These are phyloP conservation scores for Capsaspora owczarzaki DNA, from an alignment of 78 protist genomes.

Conservation along the genomic window DNA sequence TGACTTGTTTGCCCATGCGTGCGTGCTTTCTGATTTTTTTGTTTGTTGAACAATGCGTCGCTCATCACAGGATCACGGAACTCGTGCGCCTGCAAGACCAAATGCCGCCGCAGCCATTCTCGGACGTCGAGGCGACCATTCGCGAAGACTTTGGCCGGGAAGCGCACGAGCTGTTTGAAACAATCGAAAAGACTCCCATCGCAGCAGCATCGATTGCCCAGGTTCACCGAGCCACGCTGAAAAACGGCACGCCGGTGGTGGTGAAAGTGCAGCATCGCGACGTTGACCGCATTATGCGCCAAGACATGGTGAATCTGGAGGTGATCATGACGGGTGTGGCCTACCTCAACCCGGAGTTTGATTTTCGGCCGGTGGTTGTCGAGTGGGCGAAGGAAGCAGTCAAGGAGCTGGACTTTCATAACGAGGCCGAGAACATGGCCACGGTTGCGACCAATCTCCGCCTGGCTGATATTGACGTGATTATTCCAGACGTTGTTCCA, in stretches of 20 bases:
- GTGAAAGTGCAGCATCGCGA: constrained; percentile 9
- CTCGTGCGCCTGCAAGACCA: neutral
- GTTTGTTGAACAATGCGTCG: neutral
- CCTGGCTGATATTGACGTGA: neutral
- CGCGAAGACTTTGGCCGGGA: neutral
- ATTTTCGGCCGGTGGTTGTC: neutral
- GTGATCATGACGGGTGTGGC: neutral
- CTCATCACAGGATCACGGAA: neutral
- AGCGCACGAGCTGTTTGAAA: constrained; percentile 1
- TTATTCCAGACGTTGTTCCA: constrained; percentile 3
- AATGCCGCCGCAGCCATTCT: neutral
- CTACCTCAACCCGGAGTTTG: constrained; percentile 1
- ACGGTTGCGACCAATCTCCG: neutral
- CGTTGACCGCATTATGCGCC: neutral
- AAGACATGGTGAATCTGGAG: constrained; percentile 1
- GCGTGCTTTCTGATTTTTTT: neutral
- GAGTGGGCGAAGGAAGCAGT: neutral
- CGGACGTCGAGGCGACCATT: neutral
- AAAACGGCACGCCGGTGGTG: constrained; percentile 1
- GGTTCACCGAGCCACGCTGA: constrained; percentile 24
- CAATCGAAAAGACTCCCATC: constrained; percentile 18
- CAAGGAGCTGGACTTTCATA: constrained; percentile 26
- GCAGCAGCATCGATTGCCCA: constrained; percentile 59
- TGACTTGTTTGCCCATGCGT: neutral
- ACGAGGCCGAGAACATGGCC: neutral